phyloP scores from a whole-genome alignment of 179 eudicot species.

The Vitellaria paradoxa region DNA sequence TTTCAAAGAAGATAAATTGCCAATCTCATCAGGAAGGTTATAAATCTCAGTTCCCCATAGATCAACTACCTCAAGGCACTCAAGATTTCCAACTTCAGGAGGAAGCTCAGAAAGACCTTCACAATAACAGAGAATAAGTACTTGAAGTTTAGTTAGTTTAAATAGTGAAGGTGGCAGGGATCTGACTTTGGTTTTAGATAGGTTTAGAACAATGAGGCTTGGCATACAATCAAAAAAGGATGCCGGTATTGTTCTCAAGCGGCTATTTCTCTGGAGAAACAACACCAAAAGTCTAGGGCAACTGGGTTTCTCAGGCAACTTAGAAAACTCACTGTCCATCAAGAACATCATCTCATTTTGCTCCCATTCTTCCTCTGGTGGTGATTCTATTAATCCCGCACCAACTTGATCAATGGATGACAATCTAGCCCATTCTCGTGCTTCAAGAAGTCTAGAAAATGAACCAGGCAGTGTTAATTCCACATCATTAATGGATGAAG shows the following conservation, averaged over 20 bases:
- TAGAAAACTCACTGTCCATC: slow-evolving; percentile 26
- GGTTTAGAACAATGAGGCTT: slow-evolving; percentile 23
- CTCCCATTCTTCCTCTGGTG: slow-evolving; percentile 26
- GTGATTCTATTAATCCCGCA: slow-evolving; percentile 23
- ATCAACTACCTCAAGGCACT: slow-evolving; percentile 31
- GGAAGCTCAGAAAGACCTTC: slow-evolving; percentile 24
- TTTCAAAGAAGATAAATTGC: slow-evolving; percentile 19
- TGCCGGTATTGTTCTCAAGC: slow-evolving; percentile 29
- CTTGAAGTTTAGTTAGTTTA: slow-evolving; percentile 24
- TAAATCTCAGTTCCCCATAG: slow-evolving; percentile 31
- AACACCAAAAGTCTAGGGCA: slow-evolving; percentile 22
- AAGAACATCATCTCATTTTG: slow-evolving; percentile 24
- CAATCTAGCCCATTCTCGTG: neutral
- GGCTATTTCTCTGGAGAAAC: slow-evolving; percentile 31
- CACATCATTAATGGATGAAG: slow-evolving; percentile 6
- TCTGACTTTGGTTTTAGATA: slow-evolving; percentile 31
- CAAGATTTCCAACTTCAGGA: slow-evolving; percentile 23
- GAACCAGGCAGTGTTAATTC: neutral
- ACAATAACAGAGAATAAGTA: slow-evolving; percentile 26
- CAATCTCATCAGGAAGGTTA: slow-evolving; percentile 22
- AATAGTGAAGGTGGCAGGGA: slow-evolving; percentile 31
- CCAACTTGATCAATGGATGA: slow-evolving; percentile 12
- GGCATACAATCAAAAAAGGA: slow-evolving; percentile 32
- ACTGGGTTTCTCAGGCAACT: slow-evolving; percentile 19
- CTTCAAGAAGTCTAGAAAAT: neutral